Conservation (phyloP, 1,284 basidiomycete species). For the Blastosporella zonata region DNA sequence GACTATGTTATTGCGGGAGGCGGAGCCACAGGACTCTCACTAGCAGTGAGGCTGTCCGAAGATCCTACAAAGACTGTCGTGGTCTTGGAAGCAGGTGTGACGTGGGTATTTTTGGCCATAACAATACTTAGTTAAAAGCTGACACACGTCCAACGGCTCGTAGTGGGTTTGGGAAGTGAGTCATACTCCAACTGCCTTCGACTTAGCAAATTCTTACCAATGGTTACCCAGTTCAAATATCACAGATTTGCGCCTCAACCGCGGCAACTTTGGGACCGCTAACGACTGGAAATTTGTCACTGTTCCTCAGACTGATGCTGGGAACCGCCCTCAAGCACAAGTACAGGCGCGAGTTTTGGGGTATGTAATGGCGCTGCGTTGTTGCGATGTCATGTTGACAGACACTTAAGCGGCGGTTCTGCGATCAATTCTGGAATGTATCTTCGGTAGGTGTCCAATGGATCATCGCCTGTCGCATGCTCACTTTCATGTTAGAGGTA, state of each 20-base stretch:
- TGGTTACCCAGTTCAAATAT: constrained; percentile 8
- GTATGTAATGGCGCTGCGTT: constrained; percentile 1
- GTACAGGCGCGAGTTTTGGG: constrained; percentile 15
- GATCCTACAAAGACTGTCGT: constrained; percentile 14
- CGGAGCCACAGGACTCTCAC: constrained; percentile 13
- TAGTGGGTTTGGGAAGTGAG: constrained; percentile 10
- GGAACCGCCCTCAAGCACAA: constrained; percentile 12
- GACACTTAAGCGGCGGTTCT: constrained; percentile 11
- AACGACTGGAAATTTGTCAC: constrained; percentile 18
- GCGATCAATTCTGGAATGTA: constrained; percentile 17
- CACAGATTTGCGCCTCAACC: constrained; percentile 14
- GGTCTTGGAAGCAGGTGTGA: constrained; percentile 15
- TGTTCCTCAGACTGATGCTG: constrained; percentile 12
- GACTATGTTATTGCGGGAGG: constrained; percentile 16
- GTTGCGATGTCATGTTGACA: background rate
- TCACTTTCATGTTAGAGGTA: constrained; percentile 5
- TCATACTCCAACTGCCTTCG: background rate
- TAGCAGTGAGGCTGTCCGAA: constrained; percentile 14
- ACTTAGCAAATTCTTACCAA: background rate
- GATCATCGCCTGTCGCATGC: background rate
- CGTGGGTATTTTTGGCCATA: background rate
- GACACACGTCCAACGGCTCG: no score
- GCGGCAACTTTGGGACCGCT: constrained; percentile 12
- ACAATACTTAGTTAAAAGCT: no score
- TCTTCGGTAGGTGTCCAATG: constrained; percentile 5